phyloP scores from a whole-genome alignment of 2,329 filamentous ascomycete genomes.

The Alternaria sp. region DNA sequence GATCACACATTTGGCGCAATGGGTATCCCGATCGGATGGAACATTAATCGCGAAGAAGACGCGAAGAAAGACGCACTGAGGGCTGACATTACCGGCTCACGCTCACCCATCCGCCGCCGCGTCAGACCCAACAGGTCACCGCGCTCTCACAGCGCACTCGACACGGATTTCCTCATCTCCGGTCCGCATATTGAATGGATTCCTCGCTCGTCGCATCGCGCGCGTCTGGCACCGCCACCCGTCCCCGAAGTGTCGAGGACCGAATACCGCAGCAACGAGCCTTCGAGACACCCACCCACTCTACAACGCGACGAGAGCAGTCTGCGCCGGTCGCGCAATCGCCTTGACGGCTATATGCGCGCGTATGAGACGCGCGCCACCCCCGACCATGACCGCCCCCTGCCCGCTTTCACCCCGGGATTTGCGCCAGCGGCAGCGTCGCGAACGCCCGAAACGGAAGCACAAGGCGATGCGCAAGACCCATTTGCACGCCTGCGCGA shows the following conservation, averaged over 20 bases:
- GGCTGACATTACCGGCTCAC: slow-evolving; percentile 59
- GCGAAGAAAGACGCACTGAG: slow-evolving; percentile 55
- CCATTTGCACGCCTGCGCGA: slow-evolving; percentile 1
- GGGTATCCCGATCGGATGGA: slow-evolving; percentile 58
- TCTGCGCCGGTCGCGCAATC: slow-evolving; percentile 19
- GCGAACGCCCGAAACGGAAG: slow-evolving; percentile 14
- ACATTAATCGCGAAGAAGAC: slow-evolving; percentile 59
- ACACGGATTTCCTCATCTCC: slow-evolving; percentile 22
- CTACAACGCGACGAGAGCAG: slow-evolving; percentile 21
- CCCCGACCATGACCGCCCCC: slow-evolving; percentile 20
- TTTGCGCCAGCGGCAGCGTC: slow-evolving; percentile 42
- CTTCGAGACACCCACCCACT: slow-evolving; percentile 19
- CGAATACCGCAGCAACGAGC: slow-evolving; percentile 23
- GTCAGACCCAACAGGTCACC: slow-evolving; percentile 34
- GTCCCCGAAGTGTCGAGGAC: slow-evolving; percentile 41
- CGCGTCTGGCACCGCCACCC: slow-evolving; percentile 39
- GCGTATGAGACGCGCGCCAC: slow-evolving; percentile 18
- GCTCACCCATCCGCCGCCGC: slow-evolving; percentile 65
- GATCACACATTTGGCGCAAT: slow-evolving; percentile 42
- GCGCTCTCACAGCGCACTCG: slow-evolving; percentile 23
- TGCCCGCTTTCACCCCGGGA: slow-evolving; percentile 43
- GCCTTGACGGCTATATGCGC: slow-evolving; percentile 19
- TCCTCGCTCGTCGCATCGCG: slow-evolving; percentile 26
- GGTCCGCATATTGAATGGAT: slow-evolving; percentile 17
- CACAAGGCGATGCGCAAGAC: slow-evolving; percentile 8